Base-by-base conservation (phyloP, 805 yeast species). In the Saitoella complicata region DNA sequence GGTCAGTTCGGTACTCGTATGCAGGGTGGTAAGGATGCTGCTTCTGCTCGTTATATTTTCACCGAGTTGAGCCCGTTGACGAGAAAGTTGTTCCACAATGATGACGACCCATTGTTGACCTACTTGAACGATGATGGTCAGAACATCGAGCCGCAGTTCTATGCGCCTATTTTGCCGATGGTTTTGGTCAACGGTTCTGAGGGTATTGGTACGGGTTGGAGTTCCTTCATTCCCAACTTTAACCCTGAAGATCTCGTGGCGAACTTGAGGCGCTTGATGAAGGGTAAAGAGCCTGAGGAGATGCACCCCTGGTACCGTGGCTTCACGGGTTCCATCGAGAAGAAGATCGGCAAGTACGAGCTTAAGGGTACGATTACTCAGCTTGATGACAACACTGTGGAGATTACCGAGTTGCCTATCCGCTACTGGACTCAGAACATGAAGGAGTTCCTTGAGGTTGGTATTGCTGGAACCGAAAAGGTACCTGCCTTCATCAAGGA, bases 151-250 rank as follows among this genome's bases (percentile, higher is more conserved):
- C 98, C 98, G 0, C 86, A 83, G 54, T 85, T 93, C 86, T 91
- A 85, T 61, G 67, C 84, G 37, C 98, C 98, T 1, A 76, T 91
- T n/a, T 54, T 91, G 37, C 98, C 98, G 7, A 83, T 86, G 84
- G 59, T 91, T n/a, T 69, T 91, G 49, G 94, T 91, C 5, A 91
- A 91, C 58, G 98, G 98, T 46, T 72, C 88, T 6, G 98, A 91
- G 63, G 98, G 98, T 66, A 91, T 91, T 60, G 98, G 98, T 50
- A 87, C 98, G 40, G 98, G 98, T 52, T 91, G 97, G 96, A 83
- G 95, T 51, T 86, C 97, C 1, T 76, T 75, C 49, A 80, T 91
- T 50, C 98, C 98, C 1, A 76, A 83, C 37, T 88, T 73, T 64
- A 86, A 91, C 58, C 98, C 98, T 0, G 55, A 60, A 9, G 97